phyloP scores from a whole-genome alignment of 306 rosid genomes.

The Geum urbanum region DNA sequence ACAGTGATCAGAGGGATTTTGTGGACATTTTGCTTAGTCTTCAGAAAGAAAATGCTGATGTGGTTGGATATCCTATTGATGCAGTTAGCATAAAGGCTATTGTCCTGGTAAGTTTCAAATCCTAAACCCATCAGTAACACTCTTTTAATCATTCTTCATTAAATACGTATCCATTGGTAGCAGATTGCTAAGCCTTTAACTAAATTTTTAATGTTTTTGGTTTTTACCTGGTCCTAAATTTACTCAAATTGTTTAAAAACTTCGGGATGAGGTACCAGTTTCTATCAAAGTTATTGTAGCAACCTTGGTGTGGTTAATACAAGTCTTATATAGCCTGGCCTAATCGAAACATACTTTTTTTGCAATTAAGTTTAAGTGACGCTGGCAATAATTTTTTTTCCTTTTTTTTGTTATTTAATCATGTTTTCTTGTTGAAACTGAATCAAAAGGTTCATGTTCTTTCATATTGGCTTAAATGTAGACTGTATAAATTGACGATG shows the following conservation, averaged over 20 bases:
- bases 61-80: constrained; percentile 37
- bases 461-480: background rate
- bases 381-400: background rate
- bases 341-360: too few relatives aligned
- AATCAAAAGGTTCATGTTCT: background rate
- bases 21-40: constrained; percentile 49
- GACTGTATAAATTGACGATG: too few relatives aligned
- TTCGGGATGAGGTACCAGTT: background rate
- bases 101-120: constrained; percentile 27
- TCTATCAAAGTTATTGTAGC: background rate
- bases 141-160: background rate
- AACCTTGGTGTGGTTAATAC: background rate
- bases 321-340: background rate
- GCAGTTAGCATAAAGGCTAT: constrained; percentile 20
- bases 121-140: background rate
- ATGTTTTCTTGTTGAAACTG: background rate
- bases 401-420: background rate
- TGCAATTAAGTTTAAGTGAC: too few relatives aligned
- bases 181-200: background rate
- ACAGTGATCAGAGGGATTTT: constrained; percentile 22
- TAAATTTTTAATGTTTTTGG: background rate
- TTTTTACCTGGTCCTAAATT: background rate
- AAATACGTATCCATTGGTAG: background rate
- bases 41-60: constrained; percentile 21
- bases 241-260: background rate